phyloP scores from a whole-genome alignment of 441 rosid species.

The Isatis lusitanica region DNA sequence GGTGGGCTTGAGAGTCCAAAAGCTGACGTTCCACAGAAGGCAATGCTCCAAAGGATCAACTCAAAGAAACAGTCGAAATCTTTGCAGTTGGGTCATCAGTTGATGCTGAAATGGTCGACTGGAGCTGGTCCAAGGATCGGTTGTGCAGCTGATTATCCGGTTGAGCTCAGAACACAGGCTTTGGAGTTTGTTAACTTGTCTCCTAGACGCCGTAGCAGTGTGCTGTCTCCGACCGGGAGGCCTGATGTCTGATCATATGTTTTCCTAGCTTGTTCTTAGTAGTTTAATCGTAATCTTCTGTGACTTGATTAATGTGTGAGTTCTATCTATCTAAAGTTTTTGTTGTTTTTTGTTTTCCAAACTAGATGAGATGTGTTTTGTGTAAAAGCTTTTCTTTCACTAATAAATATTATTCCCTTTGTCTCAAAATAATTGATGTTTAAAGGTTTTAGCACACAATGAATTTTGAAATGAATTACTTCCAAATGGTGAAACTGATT shows the following conservation, averaged over 20 bases:
- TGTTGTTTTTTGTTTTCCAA: background rate
- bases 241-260: slow-evolving; percentile 24
- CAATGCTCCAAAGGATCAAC: slow-evolving; percentile 74
- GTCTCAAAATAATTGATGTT: too few relatives aligned
- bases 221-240: slow-evolving; percentile 34
- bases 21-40: slow-evolving; percentile 56
- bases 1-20: slow-evolving; percentile 80
- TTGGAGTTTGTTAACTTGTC: slow-evolving; percentile 80
- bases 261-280: background rate
- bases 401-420: too few relatives aligned
- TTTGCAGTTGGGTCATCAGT: slow-evolving; percentile 78
- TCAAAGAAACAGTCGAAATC: slow-evolving; percentile 75
- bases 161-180: slow-evolving; percentile 71
- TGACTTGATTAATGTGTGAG: slow-evolving; percentile 22
- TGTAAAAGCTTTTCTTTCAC: slow-evolving; percentile 12
- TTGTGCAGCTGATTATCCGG: slow-evolving; percentile 86
- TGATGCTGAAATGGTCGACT: slow-evolving; percentile 78
- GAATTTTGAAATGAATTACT: too few relatives aligned
- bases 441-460: too few relatives aligned
- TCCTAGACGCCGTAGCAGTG: slow-evolving; percentile 45
- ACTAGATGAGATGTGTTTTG: slow-evolving; percentile 18
- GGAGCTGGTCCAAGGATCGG: slow-evolving; percentile 97
- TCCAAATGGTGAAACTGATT: too few relatives aligned
- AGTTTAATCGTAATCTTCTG: slow-evolving; percentile 2
- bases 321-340: slow-evolving; percentile 1